These are phyloP conservation scores for Metschnikowia proteae DNA, from an alignment of 805 yeast species.

Conservation along the genomic window DNA sequence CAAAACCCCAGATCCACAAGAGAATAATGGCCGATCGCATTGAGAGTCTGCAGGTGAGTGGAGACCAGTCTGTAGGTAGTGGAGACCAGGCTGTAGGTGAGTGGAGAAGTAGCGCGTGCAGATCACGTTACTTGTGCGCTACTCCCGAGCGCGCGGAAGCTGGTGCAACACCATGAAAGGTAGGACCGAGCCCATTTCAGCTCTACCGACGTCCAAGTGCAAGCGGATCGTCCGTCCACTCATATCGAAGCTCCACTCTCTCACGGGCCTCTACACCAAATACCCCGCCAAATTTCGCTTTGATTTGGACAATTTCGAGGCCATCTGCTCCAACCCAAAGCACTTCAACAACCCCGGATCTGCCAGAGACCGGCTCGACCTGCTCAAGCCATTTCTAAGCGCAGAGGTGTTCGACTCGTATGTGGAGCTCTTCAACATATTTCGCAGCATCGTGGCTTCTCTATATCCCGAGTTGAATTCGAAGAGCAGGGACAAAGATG, in stretches of 20 bases:
- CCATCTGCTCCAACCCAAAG: neutral
- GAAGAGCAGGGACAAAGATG: neutral
- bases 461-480: conserved; percentile 8
- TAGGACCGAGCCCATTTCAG: neutral
- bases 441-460: conserved; percentile 25
- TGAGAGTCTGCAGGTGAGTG: neutral
- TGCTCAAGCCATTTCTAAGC: conserved; percentile 24
- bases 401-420: conserved; percentile 28
- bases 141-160: neutral
- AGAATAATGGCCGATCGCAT: neutral
- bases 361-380: conserved; percentile 24
- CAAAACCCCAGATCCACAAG: neutral
- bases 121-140: neutral
- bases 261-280: conserved; percentile 27
- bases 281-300: conserved; percentile 22
- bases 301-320: conserved; percentile 5
- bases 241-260: conserved; percentile 32
- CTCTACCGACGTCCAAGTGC: conserved; percentile 24
- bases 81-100: neutral
- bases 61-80: neutral
- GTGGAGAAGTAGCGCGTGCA: neutral
- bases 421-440: conserved; percentile 29
- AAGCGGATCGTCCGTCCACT: conserved; percentile 37
- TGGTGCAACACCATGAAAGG: neutral
- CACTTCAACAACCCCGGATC: conserved; percentile 8